Base-by-base conservation (phyloP, 2,329 filamentous ascomycete species). In the Pseudocercospora fuligena region DNA sequence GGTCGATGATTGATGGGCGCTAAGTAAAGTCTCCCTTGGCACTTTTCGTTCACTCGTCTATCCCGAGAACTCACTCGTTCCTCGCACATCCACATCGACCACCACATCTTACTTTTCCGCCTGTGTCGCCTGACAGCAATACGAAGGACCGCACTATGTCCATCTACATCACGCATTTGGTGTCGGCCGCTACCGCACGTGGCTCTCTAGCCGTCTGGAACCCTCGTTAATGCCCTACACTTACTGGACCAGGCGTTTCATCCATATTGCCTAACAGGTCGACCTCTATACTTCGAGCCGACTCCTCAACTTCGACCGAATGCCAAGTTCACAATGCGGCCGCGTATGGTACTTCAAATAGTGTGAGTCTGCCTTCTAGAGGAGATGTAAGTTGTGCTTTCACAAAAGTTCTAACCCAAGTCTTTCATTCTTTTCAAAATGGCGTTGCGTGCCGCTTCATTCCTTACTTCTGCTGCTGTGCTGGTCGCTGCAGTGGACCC, bases 401-500 rank as follows among this genome's bases (percentile, higher is more conserved):
- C 29, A 49, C 61, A 29, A 27, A 16, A 29, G n/a, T 59, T 59
- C 65, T 59, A 6, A 62, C 58, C 53, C 49, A 21, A 64, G 62
- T 66, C 62, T 51, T 68, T 63, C 58, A 49, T 57, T 65, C 63
- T 54, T 58, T 61, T 51, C 40, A 66, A 54, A 60, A 72, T 70
- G 68, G 61, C 58, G 58, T 65, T 66, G 12, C 57, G 66, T 60
- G 58, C 64, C 59, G 60, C 68, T 36, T 62, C 64, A 31, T 43
- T 73, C 53, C 43, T 73, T 61, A 64, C 67, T 53, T 66, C 72
- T 57, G 49, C 76, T 66, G 74, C 76, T 68, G 75, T 74, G 67
- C 73, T 75, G 72, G 77, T 72, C 66, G 72, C 77, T 60, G 71
- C 73, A 54, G 78, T 74, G 33, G 76, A 75, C 31, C 79, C 80